Evolutionary conservation across 1,284 basidiomycete genomes (phyloP).

Genomic region (Ganoderma lucidum): DNA sequence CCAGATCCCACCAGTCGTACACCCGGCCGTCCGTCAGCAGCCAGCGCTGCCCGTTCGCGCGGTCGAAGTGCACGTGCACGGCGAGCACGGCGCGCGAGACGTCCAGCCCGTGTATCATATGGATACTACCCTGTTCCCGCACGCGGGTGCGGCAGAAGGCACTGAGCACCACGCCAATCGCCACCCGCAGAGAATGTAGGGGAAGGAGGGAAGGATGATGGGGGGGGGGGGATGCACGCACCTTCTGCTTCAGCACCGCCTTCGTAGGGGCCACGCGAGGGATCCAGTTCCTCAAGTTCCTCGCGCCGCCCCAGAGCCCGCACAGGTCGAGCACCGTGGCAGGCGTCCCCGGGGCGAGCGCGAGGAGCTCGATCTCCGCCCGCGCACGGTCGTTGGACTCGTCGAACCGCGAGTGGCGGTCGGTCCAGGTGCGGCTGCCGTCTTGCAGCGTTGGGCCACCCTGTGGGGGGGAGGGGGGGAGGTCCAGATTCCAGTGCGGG

Average conservation of each 20-base stretch:
- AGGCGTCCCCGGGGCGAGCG: constrained; percentile 48
- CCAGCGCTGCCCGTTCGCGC: constrained; percentile 60
- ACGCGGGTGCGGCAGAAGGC: neutral
- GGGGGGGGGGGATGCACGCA: constrained; percentile 35
- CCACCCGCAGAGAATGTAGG: neutral
- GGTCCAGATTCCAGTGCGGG: too few species aligned
- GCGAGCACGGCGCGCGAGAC: constrained; percentile 66
- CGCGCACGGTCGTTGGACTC: constrained; percentile 50
- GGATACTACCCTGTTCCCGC: constrained; percentile 58
- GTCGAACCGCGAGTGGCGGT: constrained; percentile 58
- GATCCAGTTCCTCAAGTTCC: constrained; percentile 60
- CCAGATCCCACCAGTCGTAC: constrained; percentile 76
- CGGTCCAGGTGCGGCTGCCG: constrained; percentile 44
- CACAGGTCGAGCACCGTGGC: constrained; percentile 68
- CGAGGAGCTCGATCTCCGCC: constrained; percentile 63
- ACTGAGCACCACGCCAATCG: neutral
- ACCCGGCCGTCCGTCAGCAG: constrained; percentile 64
- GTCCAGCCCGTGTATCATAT: constrained; percentile 66
- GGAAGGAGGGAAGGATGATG: neutral
- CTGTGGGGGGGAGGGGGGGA: constrained; percentile 6
- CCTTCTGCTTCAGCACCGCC: constrained; percentile 59
- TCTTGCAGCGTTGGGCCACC: constrained; percentile 27
- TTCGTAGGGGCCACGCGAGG: constrained; percentile 60
- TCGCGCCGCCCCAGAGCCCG: constrained; percentile 67
- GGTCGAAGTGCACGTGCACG: constrained; percentile 52